Conservation (phyloP, 371 early-diverging fungal genomes). For the Apophysomyces trapeziformis region DNA sequence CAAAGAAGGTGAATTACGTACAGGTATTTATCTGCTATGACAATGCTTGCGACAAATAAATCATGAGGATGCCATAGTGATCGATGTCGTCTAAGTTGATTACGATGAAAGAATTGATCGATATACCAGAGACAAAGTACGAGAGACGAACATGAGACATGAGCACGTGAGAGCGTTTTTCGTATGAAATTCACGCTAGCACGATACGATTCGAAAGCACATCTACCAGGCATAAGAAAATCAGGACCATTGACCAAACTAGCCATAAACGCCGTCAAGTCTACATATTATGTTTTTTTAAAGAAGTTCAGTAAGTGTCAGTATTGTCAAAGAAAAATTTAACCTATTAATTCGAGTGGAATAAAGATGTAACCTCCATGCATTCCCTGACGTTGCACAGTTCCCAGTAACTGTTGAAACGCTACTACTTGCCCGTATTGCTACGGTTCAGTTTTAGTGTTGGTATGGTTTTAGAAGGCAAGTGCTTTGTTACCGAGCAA, state of each 20-base stretch:
- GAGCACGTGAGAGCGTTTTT: constrained; percentile 53
- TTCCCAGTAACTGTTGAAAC: constrained; percentile 29
- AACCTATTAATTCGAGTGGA: constrained; percentile 60
- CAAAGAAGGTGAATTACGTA: constrained; percentile 19
- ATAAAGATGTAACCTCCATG: constrained; percentile 46
- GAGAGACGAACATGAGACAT: constrained; percentile 57
- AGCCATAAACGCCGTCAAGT: constrained; percentile 54
- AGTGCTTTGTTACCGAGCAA: constrained; percentile 23
- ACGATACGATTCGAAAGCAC: constrained; percentile 19
- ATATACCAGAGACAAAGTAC: constrained; percentile 59
- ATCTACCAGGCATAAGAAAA: constrained; percentile 32
- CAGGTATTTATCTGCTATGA: constrained; percentile 47
- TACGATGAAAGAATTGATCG: constrained; percentile 41
- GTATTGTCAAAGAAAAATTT: too few species aligned
- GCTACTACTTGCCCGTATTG: constrained; percentile 36
- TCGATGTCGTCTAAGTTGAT: constrained; percentile 15
- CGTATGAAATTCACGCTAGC: constrained; percentile 56
- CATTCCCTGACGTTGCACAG: constrained; percentile 30
- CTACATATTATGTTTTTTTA: constrained; percentile 22
- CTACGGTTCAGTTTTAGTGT: constrained; percentile 10
- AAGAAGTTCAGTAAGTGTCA: too few species aligned
- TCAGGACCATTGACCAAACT: constrained; percentile 47
- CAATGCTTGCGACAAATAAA: constrained; percentile 42
- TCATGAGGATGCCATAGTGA: constrained; percentile 37
- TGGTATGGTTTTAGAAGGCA: too few species aligned